Evolutionary conservation across 2,329 filamentous ascomycete species (phyloP).

Genomic region (Anisogramma anomala): DNA sequence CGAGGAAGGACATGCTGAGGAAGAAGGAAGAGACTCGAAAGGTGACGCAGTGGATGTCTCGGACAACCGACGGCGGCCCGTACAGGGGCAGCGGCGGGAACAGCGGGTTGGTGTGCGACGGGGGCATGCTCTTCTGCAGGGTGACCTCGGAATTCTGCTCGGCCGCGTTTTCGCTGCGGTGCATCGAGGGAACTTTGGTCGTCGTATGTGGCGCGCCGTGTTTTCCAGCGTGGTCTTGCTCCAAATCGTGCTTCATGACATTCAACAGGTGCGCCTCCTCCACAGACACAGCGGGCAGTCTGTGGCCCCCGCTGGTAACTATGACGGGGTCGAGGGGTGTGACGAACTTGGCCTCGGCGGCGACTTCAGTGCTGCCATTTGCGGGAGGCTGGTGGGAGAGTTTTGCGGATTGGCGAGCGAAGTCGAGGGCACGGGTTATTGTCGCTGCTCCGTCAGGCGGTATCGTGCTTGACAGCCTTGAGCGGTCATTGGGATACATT

Average conservation of each 20-base stretch:
- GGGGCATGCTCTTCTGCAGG: slow-evolving; percentile 40
- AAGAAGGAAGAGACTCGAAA: slow-evolving; percentile 61
- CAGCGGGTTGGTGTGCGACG: slow-evolving; percentile 62
- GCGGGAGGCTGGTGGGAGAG: slow-evolving; percentile 31
- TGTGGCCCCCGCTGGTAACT: slow-evolving; percentile 52
- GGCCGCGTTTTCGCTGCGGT: slow-evolving; percentile 26
- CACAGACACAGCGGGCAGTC: slow-evolving; percentile 57
- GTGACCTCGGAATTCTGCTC: slow-evolving; percentile 36
- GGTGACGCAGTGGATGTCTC: slow-evolving; percentile 51
- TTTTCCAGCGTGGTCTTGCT: slow-evolving; percentile 18
- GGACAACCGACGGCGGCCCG: slow-evolving; percentile 57
- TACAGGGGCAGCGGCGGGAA: slow-evolving; percentile 80
- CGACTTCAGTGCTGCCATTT: slow-evolving; percentile 31
- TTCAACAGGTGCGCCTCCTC: slow-evolving; percentile 63
- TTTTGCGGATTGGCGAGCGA: slow-evolving; percentile 49
- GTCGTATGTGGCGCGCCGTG: slow-evolving; percentile 18
- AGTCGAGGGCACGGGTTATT: slow-evolving; percentile 39
- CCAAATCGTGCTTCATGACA: slow-evolving; percentile 40
- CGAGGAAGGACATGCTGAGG: slow-evolving; percentile 66
- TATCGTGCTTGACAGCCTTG: neutral
- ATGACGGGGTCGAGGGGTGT: slow-evolving; percentile 64
- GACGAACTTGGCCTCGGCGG: slow-evolving; percentile 51
- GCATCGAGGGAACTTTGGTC: slow-evolving; percentile 12
- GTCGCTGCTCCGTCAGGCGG: slow-evolving; percentile 1
- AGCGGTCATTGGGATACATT: neutral